phyloP scores from a whole-genome alignment of 805 yeast genomes.

The Lachancea sp. region DNA sequence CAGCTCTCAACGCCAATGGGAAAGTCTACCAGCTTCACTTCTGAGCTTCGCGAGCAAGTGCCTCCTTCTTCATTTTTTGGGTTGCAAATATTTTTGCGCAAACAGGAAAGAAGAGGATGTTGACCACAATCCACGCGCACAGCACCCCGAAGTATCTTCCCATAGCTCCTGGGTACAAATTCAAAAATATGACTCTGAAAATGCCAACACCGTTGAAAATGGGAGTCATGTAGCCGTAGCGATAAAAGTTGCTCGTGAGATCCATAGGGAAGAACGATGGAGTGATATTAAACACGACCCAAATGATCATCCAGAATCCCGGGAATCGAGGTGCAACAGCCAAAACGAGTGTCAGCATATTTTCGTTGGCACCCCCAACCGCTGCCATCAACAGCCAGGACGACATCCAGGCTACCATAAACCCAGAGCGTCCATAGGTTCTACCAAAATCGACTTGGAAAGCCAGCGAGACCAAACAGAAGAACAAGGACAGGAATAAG shows the following conservation, averaged over 20 bases:
- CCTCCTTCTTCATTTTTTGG: conserved; percentile 32
- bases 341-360: conserved; percentile 47
- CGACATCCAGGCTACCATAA: conserved; percentile 67
- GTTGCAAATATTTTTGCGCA: conserved; percentile 39
- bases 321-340: conserved; percentile 53
- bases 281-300: conserved; percentile 63
- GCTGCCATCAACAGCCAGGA: conserved; percentile 65
- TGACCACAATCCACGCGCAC: conserved; percentile 53
- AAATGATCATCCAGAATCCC: conserved; percentile 66
- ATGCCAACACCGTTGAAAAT: conserved; percentile 59
- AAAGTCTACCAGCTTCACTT: no score
- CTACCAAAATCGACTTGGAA: conserved; percentile 55
- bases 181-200: conserved; percentile 51
- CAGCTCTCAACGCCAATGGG: no score
- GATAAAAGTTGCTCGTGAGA: conserved; percentile 48
- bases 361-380: conserved; percentile 71
- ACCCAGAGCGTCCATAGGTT: conserved; percentile 63
- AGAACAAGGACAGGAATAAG: conserved; percentile 51
- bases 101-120: conserved; percentile 40
- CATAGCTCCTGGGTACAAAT: conserved; percentile 48
- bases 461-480: conserved; percentile 56
- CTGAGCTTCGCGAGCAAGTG: no score
- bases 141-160: conserved; percentile 59
- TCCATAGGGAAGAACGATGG: conserved; percentile 65
- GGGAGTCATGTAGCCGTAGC: conserved; percentile 66